Evolutionary conservation across 768 basidiomycete genomes (phyloP), one percentile per base, ranked within the genome.

Genomic region (Favolaschia claudopus): DNA sequence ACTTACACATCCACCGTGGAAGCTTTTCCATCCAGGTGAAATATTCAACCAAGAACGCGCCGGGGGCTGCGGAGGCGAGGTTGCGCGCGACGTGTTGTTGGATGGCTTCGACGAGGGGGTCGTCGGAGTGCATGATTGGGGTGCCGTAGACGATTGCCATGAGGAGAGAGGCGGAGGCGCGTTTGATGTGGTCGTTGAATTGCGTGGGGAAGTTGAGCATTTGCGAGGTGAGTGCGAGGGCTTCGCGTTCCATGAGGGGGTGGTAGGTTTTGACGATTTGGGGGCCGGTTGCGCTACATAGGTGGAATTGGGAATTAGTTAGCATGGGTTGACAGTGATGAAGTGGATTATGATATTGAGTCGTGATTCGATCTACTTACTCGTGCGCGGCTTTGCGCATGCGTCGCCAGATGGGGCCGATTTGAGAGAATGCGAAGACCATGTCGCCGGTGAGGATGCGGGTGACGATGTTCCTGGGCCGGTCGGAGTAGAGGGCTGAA

Each of bases 401-500:
- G 10, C 45, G 25, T 42, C 53, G 58, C 64, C 62, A 65, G 22
- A 63, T 14, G 22, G 58, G 56, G 42, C 60, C 60, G 37, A 63
- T 55, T 37, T 58, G 62, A 20, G 57, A 29, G 40, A 65, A 65
- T 7, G 51, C 61, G 28, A 63, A 62, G 12, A 63, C 51, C 13
- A 65, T 15, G 19, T 52, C 62, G 14, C 64, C 64, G 3, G 64
- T 65, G n/a, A 65, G 64, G 24, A 73, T 52, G 10, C 52, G 13
- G 2, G 64, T 68, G 17, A 76, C 68, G 29, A 74, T 72, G 48
- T 58, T 68, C 6, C 50, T 58, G 3, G 69, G 62, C 2, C 71
- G 64, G 38, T 70, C 68, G 7, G 67, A 66, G 60, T 73, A 71
- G 36, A 62, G 67, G 15, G 28, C 42, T 12, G 63, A 61, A 15